Evolutionary conservation across 495 filamentous ascomycete genomes (phyloP), one percentile per base, ranked within the genome.

Genomic region (Letharia columbiana): DNA sequence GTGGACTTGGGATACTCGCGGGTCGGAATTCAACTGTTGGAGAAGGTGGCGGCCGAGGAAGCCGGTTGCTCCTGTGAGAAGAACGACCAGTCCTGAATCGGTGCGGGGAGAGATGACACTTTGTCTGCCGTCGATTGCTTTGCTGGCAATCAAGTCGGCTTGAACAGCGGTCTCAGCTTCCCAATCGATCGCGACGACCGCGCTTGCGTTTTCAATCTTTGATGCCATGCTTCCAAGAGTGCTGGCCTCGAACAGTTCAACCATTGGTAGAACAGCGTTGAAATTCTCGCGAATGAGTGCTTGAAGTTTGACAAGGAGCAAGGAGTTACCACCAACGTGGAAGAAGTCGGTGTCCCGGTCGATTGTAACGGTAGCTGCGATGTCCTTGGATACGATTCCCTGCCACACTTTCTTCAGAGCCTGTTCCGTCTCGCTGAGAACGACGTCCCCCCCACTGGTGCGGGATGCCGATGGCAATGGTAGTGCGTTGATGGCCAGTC

Each of bases 191-290:
- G 40, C 35, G 13, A 60, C 64, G 40, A 69, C 66, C 1, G 18
- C 44, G 31, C 45, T 33, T 60, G 45, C 68, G 7, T 70, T 68
- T 63, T 70, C 68, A 42, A 73, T 65, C 44, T 64, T 56, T 23
- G 33, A 10, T 13, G 75, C 74, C 76, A 80, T 79, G 17, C 44
- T 67, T 13, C 66, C 66, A 6, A 80, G 66, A 3, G 77, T 79
- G 52, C 73, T 75, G 4, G 70, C 66, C 33, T 72, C 67, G 41
- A 79, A 77, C 0, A 80, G 69, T 33, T 77, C 45, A 28, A 69
- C 33, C 57, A 60, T 64, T 5, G 59, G 50, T 39, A 73, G 54
- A 7, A 31, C 28, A 20, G 59, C 60, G 0, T 57, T 62, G 15
- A 72, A 45, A 23, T 31, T 18, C 47, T 68, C 9, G 11, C 59